These are phyloP conservation scores for Penicillium hesseltinei DNA, from an alignment of 2,329 filamentous ascomycete species.

Conservation along the genomic window DNA sequence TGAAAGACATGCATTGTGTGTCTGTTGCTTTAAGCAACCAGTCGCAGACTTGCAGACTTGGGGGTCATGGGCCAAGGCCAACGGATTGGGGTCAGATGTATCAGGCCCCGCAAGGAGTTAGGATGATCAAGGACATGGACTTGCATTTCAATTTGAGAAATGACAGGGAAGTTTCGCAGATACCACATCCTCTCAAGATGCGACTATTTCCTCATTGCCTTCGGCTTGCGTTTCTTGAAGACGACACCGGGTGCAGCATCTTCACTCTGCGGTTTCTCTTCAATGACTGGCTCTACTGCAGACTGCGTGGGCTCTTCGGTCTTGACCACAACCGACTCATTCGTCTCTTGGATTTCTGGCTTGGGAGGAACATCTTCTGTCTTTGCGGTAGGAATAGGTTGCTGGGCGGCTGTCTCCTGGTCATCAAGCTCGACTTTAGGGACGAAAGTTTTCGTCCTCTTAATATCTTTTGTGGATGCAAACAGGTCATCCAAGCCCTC, in stretches of 20 bases:
- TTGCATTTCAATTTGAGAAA: not conserved
- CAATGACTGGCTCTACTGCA: constrained; percentile 1
- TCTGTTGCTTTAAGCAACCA: not conserved
- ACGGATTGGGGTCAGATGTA: not conserved
- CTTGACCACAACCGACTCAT: constrained; percentile 20
- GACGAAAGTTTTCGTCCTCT: constrained; percentile 31
- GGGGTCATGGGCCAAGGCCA: not conserved
- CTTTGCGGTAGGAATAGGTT: constrained; percentile 12
- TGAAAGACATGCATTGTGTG: not conserved
- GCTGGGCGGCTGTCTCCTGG: constrained; percentile 9
- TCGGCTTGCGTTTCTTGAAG: constrained; percentile 52
- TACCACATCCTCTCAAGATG: not conserved
- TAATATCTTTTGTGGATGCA: constrained; percentile 40
- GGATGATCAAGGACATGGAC: not conserved
- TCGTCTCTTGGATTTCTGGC: constrained; percentile 11
- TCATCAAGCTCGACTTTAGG: constrained; percentile 14
- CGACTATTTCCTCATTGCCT: constrained; percentile 40
- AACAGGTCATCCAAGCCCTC: constrained; percentile 46
- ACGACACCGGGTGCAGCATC: constrained; percentile 36
- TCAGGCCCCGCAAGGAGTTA: not conserved
- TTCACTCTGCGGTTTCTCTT: constrained; percentile 19
- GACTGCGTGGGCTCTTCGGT: constrained; percentile 26
- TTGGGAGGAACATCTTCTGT: constrained; percentile 17
- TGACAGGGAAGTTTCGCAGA: not conserved
- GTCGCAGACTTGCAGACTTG: not conserved